Conservation (phyloP, 2,329 filamentous ascomycete species). For the Dothiorella sarmentorum region DNA sequence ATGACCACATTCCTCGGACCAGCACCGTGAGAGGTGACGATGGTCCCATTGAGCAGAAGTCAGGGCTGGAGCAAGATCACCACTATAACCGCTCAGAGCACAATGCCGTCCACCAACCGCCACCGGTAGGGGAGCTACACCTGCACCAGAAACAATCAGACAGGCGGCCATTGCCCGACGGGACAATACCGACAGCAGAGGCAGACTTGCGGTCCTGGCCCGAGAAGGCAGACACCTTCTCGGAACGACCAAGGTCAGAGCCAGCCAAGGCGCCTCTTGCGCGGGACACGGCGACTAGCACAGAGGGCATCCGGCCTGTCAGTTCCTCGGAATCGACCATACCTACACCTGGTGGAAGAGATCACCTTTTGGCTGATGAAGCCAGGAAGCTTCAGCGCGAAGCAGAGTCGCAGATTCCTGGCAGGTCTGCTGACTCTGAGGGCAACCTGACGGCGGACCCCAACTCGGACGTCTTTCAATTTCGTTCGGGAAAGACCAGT, state of each 20-base stretch:
- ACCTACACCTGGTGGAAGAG: conserved; percentile 28
- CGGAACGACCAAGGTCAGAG: conserved; percentile 31
- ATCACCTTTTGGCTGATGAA: conserved; percentile 38
- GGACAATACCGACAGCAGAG: conserved; percentile 45
- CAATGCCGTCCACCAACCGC: conserved; percentile 39
- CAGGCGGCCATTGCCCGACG: conserved; percentile 47
- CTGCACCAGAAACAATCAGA: conserved; percentile 47
- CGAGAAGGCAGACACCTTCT: conserved; percentile 35
- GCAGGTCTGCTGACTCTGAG: conserved; percentile 42
- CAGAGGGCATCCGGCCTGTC: conserved; percentile 33
- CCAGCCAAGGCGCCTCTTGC: conserved; percentile 36
- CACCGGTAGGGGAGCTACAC: conserved; percentile 39
- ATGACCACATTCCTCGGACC: conserved; percentile 29
- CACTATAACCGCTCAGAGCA: conserved; percentile 45
- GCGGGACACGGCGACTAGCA: conserved; percentile 22
- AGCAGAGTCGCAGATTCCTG: conserved; percentile 53
- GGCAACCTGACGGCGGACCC: conserved; percentile 36
- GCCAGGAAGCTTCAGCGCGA: conserved; percentile 47
- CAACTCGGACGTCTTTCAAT: conserved; percentile 57
- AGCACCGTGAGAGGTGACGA: conserved; percentile 28
- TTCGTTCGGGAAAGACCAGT: conserved; percentile 46
- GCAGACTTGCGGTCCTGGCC: conserved; percentile 26
- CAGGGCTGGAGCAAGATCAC: conserved; percentile 47
- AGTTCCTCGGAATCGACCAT: conserved; percentile 43
- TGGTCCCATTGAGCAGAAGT: conserved; percentile 24